These are phyloP conservation scores for Lithocarpus polystachyus DNA, from an alignment of 306 rosid species.

Conservation along the genomic window DNA sequence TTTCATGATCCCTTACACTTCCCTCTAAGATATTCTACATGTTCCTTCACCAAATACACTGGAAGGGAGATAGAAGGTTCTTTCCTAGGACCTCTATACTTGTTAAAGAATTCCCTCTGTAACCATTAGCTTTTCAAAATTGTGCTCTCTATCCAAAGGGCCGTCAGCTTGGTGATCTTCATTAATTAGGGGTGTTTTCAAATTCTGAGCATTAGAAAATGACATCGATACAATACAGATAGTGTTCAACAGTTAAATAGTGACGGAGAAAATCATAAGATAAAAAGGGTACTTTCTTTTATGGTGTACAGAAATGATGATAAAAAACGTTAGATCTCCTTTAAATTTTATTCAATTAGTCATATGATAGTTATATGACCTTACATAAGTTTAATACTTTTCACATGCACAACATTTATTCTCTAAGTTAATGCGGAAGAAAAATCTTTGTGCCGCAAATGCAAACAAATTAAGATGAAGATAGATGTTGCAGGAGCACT, in stretches of 20 bases:
- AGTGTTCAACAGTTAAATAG: no score
- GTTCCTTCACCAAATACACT: not conserved
- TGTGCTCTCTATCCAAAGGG: no score
- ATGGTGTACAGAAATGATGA: no score
- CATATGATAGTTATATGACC: not conserved
- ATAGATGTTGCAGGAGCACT: conserved; percentile 38
- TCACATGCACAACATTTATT: not conserved
- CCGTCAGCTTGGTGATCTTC: no score
- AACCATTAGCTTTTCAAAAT: not conserved
- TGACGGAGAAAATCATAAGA: no score
- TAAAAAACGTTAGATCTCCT: not conserved
- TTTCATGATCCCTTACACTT: not conserved
- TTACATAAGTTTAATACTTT: not conserved
- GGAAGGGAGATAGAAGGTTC: not conserved
- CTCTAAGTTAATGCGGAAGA: not conserved
- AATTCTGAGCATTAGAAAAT: no score
- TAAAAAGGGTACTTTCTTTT: no score
- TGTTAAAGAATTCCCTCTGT: not conserved
- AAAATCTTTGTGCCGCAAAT: not conserved
- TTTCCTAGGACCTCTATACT: not conserved
- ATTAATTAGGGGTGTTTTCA: no score
- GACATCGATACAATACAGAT: no score
- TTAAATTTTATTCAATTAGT: not conserved
- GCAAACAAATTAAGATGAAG: conserved; percentile 4
- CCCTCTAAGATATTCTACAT: not conserved